These are phyloP conservation scores for Neoboletus subvelutipes DNA, from an alignment of 768 basidiomycete species.

Conservation along the genomic window DNA sequence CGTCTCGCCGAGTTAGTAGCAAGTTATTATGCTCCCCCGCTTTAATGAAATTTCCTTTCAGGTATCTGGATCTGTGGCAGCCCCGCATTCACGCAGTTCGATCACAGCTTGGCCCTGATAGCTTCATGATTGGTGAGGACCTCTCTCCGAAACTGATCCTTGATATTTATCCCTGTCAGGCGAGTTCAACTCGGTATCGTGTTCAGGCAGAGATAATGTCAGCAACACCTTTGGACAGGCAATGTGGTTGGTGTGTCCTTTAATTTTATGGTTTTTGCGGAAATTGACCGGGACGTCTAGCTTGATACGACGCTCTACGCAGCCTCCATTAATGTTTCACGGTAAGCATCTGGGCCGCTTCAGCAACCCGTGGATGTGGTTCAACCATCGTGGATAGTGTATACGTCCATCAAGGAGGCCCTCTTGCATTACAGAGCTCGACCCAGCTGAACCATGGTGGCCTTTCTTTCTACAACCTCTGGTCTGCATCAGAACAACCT, in stretches of 20 bases:
- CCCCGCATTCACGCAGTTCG: slow-evolving; percentile 49
- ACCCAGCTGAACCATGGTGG: slow-evolving; percentile 52
- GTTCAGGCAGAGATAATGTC: slow-evolving; percentile 48
- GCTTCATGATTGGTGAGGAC: slow-evolving; percentile 46
- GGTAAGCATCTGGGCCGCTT: slow-evolving; percentile 25
- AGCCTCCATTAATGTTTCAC: slow-evolving; percentile 45
- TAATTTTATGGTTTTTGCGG: not conserved
- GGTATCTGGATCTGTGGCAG: slow-evolving; percentile 57
- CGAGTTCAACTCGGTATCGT: slow-evolving; percentile 57
- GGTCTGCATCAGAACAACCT: slow-evolving; percentile 30
- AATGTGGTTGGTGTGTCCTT: slow-evolving; percentile 46
- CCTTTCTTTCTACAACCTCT: slow-evolving; percentile 44
- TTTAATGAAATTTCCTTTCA: slow-evolving; percentile 17
- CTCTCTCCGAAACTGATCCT: not conserved
- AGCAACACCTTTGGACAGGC: slow-evolving; percentile 57
- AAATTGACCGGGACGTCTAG: slow-evolving; percentile 6
- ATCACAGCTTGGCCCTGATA: slow-evolving; percentile 45
- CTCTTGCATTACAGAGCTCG: slow-evolving; percentile 49
- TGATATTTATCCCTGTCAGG: slow-evolving; percentile 30
- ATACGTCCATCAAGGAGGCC: slow-evolving; percentile 56
- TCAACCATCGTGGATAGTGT: slow-evolving; percentile 31
- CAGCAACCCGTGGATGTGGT: not conserved
- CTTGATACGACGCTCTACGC: slow-evolving; percentile 22
- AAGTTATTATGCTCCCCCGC: not conserved
- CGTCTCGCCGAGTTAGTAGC: slow-evolving; percentile 43